phyloP scores from a whole-genome alignment of 306 rosid species.

The Quercus engelmannii region DNA sequence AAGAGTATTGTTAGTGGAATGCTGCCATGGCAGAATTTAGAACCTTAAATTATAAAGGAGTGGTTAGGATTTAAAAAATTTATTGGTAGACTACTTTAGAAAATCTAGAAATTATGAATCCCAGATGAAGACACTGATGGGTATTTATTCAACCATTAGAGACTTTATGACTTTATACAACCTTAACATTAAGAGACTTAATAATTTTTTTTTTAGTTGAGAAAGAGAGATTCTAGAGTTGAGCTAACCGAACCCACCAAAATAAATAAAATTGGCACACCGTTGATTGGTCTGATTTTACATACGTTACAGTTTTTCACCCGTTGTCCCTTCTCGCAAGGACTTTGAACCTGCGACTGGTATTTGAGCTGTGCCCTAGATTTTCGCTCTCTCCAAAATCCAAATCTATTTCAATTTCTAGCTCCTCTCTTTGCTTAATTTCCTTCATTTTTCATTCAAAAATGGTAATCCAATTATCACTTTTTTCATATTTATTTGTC shows the following conservation, averaged over 20 bases:
- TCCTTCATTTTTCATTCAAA: background rate
- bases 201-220: no score
- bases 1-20: no score
- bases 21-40: no score
- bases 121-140: rapidly evolving
- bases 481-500: background rate
- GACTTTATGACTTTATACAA: no score
- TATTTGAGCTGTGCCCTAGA: background rate
- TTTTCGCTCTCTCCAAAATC: background rate
- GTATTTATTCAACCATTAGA: rapidly evolving
- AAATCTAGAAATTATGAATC: no score
- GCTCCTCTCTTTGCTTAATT: background rate
- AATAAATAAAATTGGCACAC: background rate
- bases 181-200: no score
- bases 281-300: background rate
- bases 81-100: no score
- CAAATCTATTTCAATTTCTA: background rate
- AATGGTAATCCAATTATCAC: conserved; percentile 9
- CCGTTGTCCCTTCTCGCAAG: background rate
- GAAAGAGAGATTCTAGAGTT: no score
- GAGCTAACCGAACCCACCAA: no score
- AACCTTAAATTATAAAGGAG: no score
- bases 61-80: no score
- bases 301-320: background rate
- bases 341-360: background rate